Percentiles rank a stretch among this genome's conserved stretches.
These are phyloP conservation scores for Phytopythium oedochilum DNA, from an alignment of 352 stramenopile genomes.

Conservation along the genomic window DNA sequence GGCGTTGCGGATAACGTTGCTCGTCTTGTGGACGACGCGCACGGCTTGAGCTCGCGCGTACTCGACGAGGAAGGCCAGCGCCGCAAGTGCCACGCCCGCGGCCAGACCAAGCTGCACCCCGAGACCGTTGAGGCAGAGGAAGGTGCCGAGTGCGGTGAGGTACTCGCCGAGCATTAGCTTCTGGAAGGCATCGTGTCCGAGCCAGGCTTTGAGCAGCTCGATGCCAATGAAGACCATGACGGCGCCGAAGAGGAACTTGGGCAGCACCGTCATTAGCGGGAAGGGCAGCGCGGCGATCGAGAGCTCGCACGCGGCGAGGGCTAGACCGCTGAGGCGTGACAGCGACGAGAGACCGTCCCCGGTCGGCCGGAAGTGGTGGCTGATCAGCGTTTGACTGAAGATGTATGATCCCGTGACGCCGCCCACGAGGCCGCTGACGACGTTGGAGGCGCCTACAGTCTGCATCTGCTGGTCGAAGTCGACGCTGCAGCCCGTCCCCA, in stretches of 20 bases:
- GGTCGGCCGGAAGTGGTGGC: conserved; percentile 90
- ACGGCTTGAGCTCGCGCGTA: conserved; percentile 69
- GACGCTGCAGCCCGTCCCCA: conserved; percentile 93
- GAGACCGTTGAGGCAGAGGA: conserved; percentile 91
- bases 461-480: conserved; percentile 94
- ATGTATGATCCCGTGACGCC: conserved; percentile 99
- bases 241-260: conserved; percentile 97
- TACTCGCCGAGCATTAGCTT: conserved; percentile 90
- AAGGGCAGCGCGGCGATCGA: conserved; percentile 88
- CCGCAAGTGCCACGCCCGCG: conserved; percentile 86
- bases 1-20: conserved; percentile 63
- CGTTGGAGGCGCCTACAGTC: conserved; percentile 95
- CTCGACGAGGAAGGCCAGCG: conserved; percentile 81
- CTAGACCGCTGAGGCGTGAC: conserved; percentile 86
- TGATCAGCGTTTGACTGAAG: conserved; percentile 99
- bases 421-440: conserved; percentile 92
- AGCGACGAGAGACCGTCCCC: not conserved
- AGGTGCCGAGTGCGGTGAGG: conserved; percentile 89
- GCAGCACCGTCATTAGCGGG: conserved; percentile 93
- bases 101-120: conserved; percentile 97
- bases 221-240: conserved; percentile 97
- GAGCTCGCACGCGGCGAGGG: conserved; percentile 88
- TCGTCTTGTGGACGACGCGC: conserved; percentile 61
- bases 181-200: conserved; percentile 81
- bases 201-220: conserved; percentile 97